Percentiles rank a stretch among this genome's conserved stretches.
Evolutionary conservation across 1,284 basidiomycete genomes (phyloP).

Genomic region (Tilletia horrida): DNA sequence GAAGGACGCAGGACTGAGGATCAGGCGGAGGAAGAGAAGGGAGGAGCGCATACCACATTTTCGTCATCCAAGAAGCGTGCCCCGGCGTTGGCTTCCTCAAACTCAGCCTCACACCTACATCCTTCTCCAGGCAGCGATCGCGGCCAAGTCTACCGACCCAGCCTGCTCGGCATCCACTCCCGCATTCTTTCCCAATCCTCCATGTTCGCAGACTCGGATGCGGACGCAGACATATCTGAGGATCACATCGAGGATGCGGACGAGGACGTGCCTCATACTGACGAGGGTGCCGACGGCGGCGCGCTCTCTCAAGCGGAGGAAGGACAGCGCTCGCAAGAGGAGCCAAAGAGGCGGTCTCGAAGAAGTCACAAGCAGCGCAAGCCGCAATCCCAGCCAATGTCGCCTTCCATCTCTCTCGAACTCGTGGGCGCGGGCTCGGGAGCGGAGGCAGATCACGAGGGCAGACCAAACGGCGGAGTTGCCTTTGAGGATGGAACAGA

Average conservation of each 20-base stretch:
- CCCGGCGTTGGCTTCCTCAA: too few species aligned
- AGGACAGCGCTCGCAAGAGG: too few species aligned
- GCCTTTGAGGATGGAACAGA: neutral
- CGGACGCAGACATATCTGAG: neutral
- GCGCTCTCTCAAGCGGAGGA: slow-evolving; percentile 12
- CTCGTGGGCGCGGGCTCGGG: neutral
- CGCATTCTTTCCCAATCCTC: neutral
- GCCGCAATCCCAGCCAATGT: neutral
- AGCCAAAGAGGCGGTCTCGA: neutral
- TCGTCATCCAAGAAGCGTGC: neutral
- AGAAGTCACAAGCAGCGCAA: neutral
- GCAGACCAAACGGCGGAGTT: neutral
- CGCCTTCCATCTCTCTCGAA: neutral
- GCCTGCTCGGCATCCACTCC: slow-evolving; percentile 12
- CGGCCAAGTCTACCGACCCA: neutral
- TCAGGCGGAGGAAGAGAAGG: too few species aligned
- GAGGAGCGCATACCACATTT: too few species aligned
- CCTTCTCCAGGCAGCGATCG: neutral
- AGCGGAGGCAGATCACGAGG: neutral
- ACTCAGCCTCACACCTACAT: neutral
- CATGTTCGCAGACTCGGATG: neutral
- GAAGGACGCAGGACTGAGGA: too few species aligned
- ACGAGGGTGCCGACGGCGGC: neutral
- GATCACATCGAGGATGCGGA: neutral
- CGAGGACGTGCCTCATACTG: neutral